phyloP scores from a whole-genome alignment of 2,329 filamentous ascomycete genomes.

The Aspergillus quadricinctus region DNA sequence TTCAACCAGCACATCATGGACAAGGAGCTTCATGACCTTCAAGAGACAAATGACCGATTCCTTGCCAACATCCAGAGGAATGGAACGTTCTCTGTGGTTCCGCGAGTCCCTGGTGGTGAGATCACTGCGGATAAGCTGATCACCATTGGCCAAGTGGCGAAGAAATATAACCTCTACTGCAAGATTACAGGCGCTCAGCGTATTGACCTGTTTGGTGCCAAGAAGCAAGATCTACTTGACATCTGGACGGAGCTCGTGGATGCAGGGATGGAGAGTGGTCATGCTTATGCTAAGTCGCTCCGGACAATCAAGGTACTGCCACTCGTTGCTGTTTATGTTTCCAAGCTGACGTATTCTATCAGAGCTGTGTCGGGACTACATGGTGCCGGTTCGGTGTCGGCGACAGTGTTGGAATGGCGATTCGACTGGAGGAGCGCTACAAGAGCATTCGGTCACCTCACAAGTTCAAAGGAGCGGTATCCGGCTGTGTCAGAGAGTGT shows the following conservation, averaged over 20 bases:
- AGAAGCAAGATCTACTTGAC: slow-evolving; percentile 75
- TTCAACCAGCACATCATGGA: slow-evolving; percentile 83
- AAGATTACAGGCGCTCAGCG: slow-evolving; percentile 91
- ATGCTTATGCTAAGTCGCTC: slow-evolving; percentile 85
- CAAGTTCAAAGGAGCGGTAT: slow-evolving; percentile 87
- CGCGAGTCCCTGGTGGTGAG: slow-evolving; percentile 76
- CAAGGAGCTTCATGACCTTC: slow-evolving; percentile 64
- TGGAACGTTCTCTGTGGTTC: slow-evolving; percentile 84
- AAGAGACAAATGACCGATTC: slow-evolving; percentile 88
- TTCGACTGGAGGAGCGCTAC: slow-evolving; percentile 82
- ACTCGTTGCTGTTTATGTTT: not conserved
- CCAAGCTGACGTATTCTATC: slow-evolving; percentile 3
- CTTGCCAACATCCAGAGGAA: slow-evolving; percentile 88
- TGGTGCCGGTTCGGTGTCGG: slow-evolving; percentile 89
- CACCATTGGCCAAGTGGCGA: slow-evolving; percentile 75
- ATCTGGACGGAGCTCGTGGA: slow-evolving; percentile 80
- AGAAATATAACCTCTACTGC: slow-evolving; percentile 78
- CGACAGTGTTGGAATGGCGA: slow-evolving; percentile 86
- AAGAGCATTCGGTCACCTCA: slow-evolving; percentile 86
- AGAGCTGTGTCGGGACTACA: slow-evolving; percentile 80
- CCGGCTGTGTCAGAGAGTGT: slow-evolving; percentile 87
- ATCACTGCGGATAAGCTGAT: slow-evolving; percentile 84
- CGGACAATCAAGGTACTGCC: slow-evolving; percentile 67
- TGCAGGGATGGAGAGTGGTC: slow-evolving; percentile 84
- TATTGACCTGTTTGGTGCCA: slow-evolving; percentile 89